Evolutionary conservation across 169 alveolate genomes (phyloP), one percentile per base, ranked within the genome.

Genomic region (Toxoplasma gondii): DNA sequence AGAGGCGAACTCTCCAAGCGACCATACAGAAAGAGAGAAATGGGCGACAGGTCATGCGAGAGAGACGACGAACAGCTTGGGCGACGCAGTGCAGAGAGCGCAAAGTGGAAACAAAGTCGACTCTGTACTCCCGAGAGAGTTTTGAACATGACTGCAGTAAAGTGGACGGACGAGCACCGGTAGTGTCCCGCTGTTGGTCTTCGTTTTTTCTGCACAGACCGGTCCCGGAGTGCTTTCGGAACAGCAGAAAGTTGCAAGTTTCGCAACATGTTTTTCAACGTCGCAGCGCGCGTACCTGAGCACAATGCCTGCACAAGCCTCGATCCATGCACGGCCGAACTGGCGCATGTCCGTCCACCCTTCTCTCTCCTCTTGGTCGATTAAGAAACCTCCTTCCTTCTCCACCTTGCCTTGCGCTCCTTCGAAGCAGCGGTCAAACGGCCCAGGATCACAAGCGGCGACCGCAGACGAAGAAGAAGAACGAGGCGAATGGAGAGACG

Each of bases 311-410:
- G 90, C 90, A 41, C 90, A 82, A 5, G 53, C 90, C 36, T 82
- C 90, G 27, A 82, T 82, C 90, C 90, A 82, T 38, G 44, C 41
- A 5, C 67, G 38, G 34, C 90, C 90, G 64, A 4, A 82, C 90
- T 41, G 64, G 22, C 64, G 53, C 24, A 19, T 16, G 36, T 82
- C 90, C 2, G 69, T 16, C 90, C 90, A 82, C 41, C 90, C 90
- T 43, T 49, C 27, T 38, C 69, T 16, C 64, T 82, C 90, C 58
- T 49, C 22, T 4, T 49, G 22, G 58, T 12, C 58, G 58, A 49
- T 49, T 7, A 49, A 12, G 22, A 49, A 49, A 12, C 58, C 12
- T 36, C 12, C 90, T 38, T 82, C 90, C 39, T 39, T 67, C 24
- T 49, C n/a, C 41, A 34, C 38, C 34, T 38, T 31, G 27, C 67